Base-by-base conservation (phyloP, 768 basidiomycete genomes). In the Galerina sulciceps region DNA sequence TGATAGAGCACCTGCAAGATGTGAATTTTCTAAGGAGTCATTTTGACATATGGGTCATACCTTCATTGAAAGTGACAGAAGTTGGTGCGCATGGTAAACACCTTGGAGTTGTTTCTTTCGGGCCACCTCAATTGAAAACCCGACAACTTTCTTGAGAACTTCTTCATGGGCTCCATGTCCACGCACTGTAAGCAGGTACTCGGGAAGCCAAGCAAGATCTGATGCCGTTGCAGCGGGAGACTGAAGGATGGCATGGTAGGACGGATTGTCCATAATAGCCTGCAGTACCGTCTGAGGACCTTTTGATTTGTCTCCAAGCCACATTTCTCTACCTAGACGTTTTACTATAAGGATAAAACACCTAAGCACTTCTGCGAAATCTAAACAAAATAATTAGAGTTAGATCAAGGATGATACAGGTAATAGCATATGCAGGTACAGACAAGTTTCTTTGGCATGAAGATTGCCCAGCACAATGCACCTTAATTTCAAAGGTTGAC, bases 251-350 rank as follows among this genome's bases (percentile, higher is more conserved):
- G 71, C 31, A 78, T 70, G 35, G 75, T 67, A 67, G 84, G 89
- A 76, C 2, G 77, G 69, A 69, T 96, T 98, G 67, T 93, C 88
- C 69, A 90, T 91, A 67, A 98, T 83, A 13, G 88, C 83, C 66
- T 92, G 93, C 65, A 96, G 89, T 6, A 94, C 82, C 36, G 90
- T 81, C 63, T 87, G 83, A 2, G 94, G 89, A 66, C 88, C 91
- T 65, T 92, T 88, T 4, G 84, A 77, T 1, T 83, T 82, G 62
- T 91, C 88, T 26, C 81, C 84, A 17, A 23, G 69, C 96, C 96
- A 98, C 13, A 94, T 69, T 10, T 77, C 67, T 2, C 72, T 63
- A 0, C 79, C 80, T 50, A 89, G 67, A 20, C 87, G 82, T 59
- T 84, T 82, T 35, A 91, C 71, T 31, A 93, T 76, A 44, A 86